These are phyloP conservation scores for Zasmidium cellare DNA, from an alignment of 2,329 filamentous ascomycete species.

Conservation along the genomic window DNA sequence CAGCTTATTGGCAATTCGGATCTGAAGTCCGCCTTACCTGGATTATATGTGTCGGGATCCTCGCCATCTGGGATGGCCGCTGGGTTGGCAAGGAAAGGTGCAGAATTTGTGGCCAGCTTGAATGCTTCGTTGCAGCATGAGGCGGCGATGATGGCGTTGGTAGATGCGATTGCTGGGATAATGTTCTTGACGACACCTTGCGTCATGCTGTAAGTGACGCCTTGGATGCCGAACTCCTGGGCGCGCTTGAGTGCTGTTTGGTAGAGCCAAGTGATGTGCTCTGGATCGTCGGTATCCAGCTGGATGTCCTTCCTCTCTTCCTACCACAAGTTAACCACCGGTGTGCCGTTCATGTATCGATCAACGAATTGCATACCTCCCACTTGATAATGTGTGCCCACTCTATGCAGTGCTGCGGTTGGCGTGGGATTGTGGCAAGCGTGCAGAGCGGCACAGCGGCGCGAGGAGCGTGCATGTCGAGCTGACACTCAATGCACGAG, in stretches of 20 bases:
- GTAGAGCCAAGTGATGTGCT: conserved; percentile 97
- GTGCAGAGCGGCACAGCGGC: conserved; percentile 97
- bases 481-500: conserved; percentile 95
- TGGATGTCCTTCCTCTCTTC: conserved; percentile 67
- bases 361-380: conserved; percentile 56
- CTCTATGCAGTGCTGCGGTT: conserved; percentile 97
- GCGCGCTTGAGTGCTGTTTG: conserved; percentile 79
- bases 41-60: conserved; percentile 23
- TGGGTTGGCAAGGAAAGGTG: conserved; percentile 74
- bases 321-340: not conserved
- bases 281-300: conserved; percentile 93
- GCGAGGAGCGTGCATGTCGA: conserved; percentile 97
- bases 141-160: conserved; percentile 94
- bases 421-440: conserved; percentile 90
- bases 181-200: conserved; percentile 99
- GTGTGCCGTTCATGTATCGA: no score
- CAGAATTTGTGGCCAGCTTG: conserved; percentile 83
- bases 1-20: not conserved
- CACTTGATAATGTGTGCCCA: conserved; percentile 99
- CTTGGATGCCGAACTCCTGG: conserved; percentile 82
- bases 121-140: conserved; percentile 96
- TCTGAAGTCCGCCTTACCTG: not conserved
- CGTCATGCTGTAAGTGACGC: conserved; percentile 92
- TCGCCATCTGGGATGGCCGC: conserved; percentile 43
- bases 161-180: conserved; percentile 96